phyloP scores from a whole-genome alignment of 768 basidiomycete species.

The Auricularia cornea region DNA sequence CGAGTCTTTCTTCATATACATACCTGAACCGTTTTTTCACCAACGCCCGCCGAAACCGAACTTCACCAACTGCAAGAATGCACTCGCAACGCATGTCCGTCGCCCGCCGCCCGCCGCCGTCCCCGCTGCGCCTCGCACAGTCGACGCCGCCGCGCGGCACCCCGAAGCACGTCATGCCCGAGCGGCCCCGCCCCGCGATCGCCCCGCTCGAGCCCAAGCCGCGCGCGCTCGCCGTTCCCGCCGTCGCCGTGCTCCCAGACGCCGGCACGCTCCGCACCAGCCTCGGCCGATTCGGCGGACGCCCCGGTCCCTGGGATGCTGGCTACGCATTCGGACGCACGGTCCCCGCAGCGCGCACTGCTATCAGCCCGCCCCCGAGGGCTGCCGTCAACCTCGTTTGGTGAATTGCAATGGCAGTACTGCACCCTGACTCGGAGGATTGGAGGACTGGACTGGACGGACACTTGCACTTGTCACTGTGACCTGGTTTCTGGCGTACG shows the following conservation, averaged over 20 bases:
- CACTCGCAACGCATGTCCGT: constrained; percentile 23
- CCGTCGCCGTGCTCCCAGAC: background rate
- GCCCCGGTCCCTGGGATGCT: background rate
- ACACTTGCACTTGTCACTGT: too few species aligned
- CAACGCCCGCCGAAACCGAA: too few species aligned
- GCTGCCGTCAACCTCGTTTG: background rate
- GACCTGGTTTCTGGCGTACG: too few species aligned
- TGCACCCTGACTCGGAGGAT: background rate
- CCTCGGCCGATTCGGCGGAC: background rate
- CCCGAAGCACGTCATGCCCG: constrained; percentile 60
- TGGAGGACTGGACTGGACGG: background rate
- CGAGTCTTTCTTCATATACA: background rate
- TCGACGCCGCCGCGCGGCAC: constrained; percentile 53
- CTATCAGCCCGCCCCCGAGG: background rate
- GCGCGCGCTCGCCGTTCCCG: background rate
- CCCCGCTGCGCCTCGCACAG: constrained; percentile 49
- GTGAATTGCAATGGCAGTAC: too few species aligned
- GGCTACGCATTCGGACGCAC: background rate
- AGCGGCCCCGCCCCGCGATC: constrained; percentile 47
- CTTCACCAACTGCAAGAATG: too few species aligned
- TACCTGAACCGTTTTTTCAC: background rate
- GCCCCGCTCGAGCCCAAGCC: background rate
- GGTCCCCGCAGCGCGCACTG: background rate
- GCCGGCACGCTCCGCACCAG: background rate
- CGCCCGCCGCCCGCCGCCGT: constrained; percentile 62